A percentile compares a stretch with the other conserved stretches of the same genome.
phyloP scores from a whole-genome alignment of 2,329 filamentous ascomycete species.

The Colletotrichum phormii region DNA sequence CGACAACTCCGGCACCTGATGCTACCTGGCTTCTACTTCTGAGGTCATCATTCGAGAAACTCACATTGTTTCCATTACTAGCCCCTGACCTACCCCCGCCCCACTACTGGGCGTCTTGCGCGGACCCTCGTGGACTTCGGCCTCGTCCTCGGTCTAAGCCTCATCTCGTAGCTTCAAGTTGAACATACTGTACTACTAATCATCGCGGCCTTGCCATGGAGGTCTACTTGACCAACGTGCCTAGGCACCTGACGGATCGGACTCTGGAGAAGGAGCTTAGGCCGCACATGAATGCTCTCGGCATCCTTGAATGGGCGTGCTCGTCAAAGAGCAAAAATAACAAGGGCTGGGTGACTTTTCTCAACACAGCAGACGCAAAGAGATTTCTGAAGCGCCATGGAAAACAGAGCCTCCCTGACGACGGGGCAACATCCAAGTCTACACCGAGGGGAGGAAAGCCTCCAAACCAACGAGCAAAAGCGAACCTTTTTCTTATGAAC shows the following conservation, averaged over 20 bases:
- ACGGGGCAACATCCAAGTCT: background rate
- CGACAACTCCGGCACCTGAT: background rate
- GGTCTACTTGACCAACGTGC: constrained; percentile 57
- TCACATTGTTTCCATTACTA: background rate
- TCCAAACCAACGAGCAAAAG: constrained; percentile 40
- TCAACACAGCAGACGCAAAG: constrained; percentile 50
- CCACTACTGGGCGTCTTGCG: too few species aligned
- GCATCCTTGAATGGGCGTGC: constrained; percentile 56
- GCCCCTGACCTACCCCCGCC: background rate
- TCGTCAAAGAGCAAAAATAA: constrained; percentile 52
- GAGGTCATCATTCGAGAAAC: background rate
- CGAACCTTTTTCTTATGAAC: constrained; percentile 47
- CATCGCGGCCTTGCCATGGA: constrained; percentile 52
- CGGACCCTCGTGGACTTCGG: background rate
- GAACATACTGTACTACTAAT: background rate
- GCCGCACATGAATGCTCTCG: constrained; percentile 52
- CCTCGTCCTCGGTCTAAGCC: background rate
- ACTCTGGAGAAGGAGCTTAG: constrained; percentile 52
- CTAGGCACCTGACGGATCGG: constrained; percentile 51
- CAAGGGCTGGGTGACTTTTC: constrained; percentile 57
- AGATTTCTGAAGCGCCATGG: constrained; percentile 55
- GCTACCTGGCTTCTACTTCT: background rate
- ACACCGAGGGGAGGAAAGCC: background rate
- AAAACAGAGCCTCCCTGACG: constrained; percentile 40
- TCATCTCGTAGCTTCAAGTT: background rate